Conservation (phyloP, 2,329 filamentous ascomycete genomes). For the Emericellopsis atlantica region DNA sequence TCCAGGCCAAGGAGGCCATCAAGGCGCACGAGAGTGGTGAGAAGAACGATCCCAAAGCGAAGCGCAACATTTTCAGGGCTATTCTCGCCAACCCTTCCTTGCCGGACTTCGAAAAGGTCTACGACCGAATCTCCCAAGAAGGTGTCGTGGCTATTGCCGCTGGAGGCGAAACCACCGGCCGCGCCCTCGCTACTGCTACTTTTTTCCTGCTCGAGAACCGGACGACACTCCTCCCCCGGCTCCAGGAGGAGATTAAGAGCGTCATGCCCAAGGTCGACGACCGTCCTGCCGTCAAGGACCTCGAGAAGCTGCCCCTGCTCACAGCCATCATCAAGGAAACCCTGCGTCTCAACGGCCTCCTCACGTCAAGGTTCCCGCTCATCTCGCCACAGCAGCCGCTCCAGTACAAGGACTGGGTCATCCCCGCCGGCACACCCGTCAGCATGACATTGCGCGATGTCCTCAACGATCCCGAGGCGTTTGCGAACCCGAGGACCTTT, state of each 20-base stretch:
- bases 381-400: slow-evolving; percentile 1
- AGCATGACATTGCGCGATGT: slow-evolving; percentile 1
- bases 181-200: neutral
- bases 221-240: neutral
- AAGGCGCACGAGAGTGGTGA: neutral
- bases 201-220: slow-evolving; percentile 1
- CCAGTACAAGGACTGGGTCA: slow-evolving; percentile 2
- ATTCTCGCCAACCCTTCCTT: neutral
- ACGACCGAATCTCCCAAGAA: slow-evolving; percentile 1
- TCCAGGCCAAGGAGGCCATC: neutral
- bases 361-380: slow-evolving; percentile 1
- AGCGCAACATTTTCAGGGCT: neutral
- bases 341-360: neutral
- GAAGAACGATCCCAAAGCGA: neutral
- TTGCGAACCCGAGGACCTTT: neutral
- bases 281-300: slow-evolving; percentile 1
- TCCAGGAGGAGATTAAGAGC: neutral
- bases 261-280: neutral
- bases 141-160: slow-evolving; percentile 1
- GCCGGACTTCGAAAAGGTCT: neutral
- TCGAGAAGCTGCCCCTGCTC: slow-evolving; percentile 1
- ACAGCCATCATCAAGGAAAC: slow-evolving; percentile 2
- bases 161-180: slow-evolving; percentile 1
- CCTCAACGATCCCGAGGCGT: neutral
- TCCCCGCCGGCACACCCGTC: slow-evolving; percentile 1